phyloP scores from a whole-genome alignment of 148 eudicot genomes.

The Polygonum maritimum region DNA sequence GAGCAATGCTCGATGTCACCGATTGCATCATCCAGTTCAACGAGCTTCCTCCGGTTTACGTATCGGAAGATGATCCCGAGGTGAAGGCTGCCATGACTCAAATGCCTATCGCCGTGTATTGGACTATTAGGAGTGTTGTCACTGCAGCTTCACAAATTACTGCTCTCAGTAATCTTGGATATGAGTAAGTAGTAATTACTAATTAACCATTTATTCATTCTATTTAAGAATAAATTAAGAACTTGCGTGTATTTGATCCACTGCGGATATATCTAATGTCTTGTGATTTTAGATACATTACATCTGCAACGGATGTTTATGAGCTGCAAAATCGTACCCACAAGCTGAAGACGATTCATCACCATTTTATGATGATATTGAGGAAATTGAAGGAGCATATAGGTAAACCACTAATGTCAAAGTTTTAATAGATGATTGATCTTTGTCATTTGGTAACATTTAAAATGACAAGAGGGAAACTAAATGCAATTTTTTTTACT shows the following conservation, averaged over 20 bases:
- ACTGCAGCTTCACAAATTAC: slow-evolving; percentile 37
- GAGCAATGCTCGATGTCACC: slow-evolving; percentile 25
- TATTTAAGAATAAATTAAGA: no score
- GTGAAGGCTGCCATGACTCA: slow-evolving; percentile 19
- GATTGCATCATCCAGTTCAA: slow-evolving; percentile 21
- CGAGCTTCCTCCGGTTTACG: slow-evolving; percentile 23
- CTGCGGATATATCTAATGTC: neutral
- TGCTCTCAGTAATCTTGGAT: slow-evolving; percentile 20
- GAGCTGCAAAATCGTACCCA: slow-evolving; percentile 53
- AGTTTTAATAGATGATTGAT: neutral
- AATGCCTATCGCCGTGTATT: slow-evolving; percentile 40
- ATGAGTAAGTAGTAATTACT: slow-evolving; percentile 19
- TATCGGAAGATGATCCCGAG: slow-evolving; percentile 20
- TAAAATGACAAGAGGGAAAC: neutral
- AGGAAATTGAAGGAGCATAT: slow-evolving; percentile 23
- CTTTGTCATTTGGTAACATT: neutral
- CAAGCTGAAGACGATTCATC: slow-evolving; percentile 43
- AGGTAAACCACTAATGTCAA: slow-evolving; percentile 21
- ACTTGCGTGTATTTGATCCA: no score
- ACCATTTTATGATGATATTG: slow-evolving; percentile 35
- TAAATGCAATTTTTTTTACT: neutral
- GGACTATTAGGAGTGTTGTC: slow-evolving; percentile 33
- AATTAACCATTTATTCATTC: neutral
- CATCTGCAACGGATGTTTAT: slow-evolving; percentile 34
- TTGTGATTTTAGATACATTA: slow-evolving; percentile 18